Evolutionary conservation across 352 stramenopile genomes (phyloP), one percentile per base, ranked within the genome.

Genomic region (Elongisporangium anandrum): DNA sequence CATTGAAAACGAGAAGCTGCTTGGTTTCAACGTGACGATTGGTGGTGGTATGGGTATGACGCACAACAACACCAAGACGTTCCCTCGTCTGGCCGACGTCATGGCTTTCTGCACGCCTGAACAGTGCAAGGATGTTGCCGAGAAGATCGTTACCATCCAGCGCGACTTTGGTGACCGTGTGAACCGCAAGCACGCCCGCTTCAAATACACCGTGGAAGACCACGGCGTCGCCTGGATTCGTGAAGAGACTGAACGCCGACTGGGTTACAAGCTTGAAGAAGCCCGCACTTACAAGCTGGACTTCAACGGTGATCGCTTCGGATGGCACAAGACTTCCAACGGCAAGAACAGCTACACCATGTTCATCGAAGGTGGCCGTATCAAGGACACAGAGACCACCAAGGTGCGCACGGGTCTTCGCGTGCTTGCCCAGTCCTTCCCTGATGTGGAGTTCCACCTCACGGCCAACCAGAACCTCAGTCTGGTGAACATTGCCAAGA

Each of bases 121-220:
- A 24, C 88, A 98, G 53, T 87, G 66, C 24, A 87, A 82, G 64
- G 78, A 88, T 64, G 68, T 97, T 13, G 79, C 94, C 53, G 97
- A 99, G 88, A 92, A 93, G 57, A 90, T 98, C 65, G 82, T 99
- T 60, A 83, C 96, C 6, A 81, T 97, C 29, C 97, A 99, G 80
- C 85, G 96, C 55, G 97, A 99, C 81, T 94, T 98, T 63, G 97
- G 97, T 53, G 98, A 99, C 75, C 87, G 97, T 63, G 95, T 98
- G 70, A 97, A 98, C 65, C 87, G 95, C 59, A 97, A 97, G 66
- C 96, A 98, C 72, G 94, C 93, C 16, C 92, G 97, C 54, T 98
- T 99, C 87, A 99, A 99, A 90, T 99, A 99, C 81, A 92, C 98
- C 20, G 96, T 99, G 8, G 96, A 99, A 74, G 97, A 97, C 60